Evolutionary conservation across 2,329 filamentous ascomycete genomes (phyloP).

Genomic region (Lasiodiplodia gonubiensis): DNA sequence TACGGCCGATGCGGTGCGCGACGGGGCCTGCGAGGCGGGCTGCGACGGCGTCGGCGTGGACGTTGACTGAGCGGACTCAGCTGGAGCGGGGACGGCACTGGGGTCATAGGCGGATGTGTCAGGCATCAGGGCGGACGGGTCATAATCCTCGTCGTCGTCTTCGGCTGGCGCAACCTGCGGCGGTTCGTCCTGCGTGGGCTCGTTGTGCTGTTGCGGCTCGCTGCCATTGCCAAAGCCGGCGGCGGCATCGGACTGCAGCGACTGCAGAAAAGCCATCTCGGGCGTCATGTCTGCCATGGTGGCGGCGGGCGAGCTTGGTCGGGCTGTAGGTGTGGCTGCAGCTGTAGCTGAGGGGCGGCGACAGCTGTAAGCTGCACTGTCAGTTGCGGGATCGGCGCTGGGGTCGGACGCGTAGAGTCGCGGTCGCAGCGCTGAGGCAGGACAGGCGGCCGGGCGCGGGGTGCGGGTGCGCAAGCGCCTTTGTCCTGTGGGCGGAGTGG

Average conservation of each 20-base stretch:
- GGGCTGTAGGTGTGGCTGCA: constrained; percentile 10
- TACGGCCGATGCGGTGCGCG: constrained; percentile 29
- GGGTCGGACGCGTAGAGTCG: constrained; percentile 6
- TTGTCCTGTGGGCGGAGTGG: constrained; percentile 11
- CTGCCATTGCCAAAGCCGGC: constrained; percentile 45
- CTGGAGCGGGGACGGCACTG: constrained; percentile 20
- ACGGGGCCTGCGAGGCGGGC: constrained; percentile 33
- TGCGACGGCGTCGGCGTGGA: constrained; percentile 38
- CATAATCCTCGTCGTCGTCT: constrained; percentile 41
- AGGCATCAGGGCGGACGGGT: constrained; percentile 41
- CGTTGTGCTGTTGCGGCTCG: constrained; percentile 34
- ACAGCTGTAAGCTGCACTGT: constrained; percentile 16
- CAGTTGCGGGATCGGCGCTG: constrained; percentile 14
- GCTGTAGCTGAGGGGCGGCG: constrained; percentile 13
- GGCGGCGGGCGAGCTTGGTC: background rate
- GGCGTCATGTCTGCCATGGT: constrained; percentile 60
- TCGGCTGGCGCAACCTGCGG: constrained; percentile 32
- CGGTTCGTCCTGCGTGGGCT: constrained; percentile 33
- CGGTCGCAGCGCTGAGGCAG: constrained; percentile 9
- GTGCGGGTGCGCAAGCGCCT: background rate
- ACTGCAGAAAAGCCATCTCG: constrained; percentile 59
- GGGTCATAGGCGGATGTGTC: constrained; percentile 34
- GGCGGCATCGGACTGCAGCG: constrained; percentile 53
- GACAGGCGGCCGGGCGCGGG: constrained; percentile 4
- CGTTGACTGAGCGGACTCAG: constrained; percentile 36